These are phyloP conservation scores for Kodamaea ohmeri DNA, from an alignment of 1,139 yeast genomes.

Conservation along the genomic window DNA sequence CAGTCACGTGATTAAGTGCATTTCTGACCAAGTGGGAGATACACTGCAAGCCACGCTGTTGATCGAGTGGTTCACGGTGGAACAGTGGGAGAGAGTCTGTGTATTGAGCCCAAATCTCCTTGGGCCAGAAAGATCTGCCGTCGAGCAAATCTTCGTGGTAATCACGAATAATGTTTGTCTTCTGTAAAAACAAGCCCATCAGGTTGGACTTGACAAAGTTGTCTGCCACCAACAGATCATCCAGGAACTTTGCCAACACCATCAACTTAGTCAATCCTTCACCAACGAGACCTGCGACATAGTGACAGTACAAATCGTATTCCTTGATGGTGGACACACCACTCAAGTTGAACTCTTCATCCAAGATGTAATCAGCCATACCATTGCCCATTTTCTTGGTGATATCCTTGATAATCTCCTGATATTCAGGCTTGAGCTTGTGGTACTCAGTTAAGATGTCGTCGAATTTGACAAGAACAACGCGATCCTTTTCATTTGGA, in stretches of 20 bases:
- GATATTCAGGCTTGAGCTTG: constrained; percentile 70
- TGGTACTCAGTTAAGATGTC: constrained; percentile 66
- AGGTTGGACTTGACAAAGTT: constrained; percentile 65
- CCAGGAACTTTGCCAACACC: constrained; percentile 64
- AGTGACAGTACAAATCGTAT: constrained; percentile 89
- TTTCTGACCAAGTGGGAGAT: constrained; percentile 79
- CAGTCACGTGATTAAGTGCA: constrained; percentile 74
- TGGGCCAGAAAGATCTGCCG: constrained; percentile 95
- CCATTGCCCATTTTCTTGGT: constrained; percentile 91
- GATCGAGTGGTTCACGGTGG: constrained; percentile 36
- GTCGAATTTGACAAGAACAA: constrained; percentile 72
- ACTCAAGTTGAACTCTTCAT: constrained; percentile 71
- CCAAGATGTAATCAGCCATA: constrained; percentile 90
- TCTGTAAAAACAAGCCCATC: constrained; percentile 94
- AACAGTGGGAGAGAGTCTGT: constrained; percentile 64
- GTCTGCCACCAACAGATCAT: constrained; percentile 46
- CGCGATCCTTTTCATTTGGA: constrained; percentile 69
- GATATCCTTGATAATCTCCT: constrained; percentile 72
- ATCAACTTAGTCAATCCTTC: constrained; percentile 87
- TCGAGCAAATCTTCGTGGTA: constrained; percentile 89
- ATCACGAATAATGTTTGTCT: constrained; percentile 94
- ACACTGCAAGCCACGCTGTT: constrained; percentile 63
- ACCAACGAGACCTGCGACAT: constrained; percentile 97
- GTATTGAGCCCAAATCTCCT: constrained; percentile 86
- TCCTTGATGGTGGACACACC: constrained; percentile 80